Evolutionary conservation across 768 basidiomycete genomes (phyloP).

Genomic region (Amanita brunnescens): DNA sequence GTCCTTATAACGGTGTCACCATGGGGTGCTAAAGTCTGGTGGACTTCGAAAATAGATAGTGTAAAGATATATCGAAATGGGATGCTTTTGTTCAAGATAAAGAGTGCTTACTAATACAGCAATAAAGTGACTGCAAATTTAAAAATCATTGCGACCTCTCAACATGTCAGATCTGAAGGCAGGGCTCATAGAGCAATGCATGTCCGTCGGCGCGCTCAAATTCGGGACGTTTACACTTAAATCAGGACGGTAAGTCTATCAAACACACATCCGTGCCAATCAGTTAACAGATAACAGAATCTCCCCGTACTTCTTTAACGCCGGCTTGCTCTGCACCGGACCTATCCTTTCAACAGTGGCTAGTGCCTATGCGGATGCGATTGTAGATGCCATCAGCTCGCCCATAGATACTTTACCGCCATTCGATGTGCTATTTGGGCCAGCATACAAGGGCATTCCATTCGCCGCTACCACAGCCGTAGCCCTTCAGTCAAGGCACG

Average conservation of each 20-base stretch:
- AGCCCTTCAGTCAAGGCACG: constrained; percentile 58
- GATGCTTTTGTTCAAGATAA: too few relatives aligned
- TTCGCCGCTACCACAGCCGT: constrained; percentile 82
- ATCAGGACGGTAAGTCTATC: constrained; percentile 70
- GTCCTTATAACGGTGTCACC: constrained; percentile 13
- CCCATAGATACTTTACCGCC: constrained; percentile 24
- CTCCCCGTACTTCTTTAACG: constrained; percentile 98
- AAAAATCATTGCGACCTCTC: neutral
- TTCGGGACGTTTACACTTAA: constrained; percentile 93
- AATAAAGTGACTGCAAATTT: too few relatives aligned
- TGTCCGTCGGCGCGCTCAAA: constrained; percentile 66
- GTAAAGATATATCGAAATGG: too few relatives aligned
- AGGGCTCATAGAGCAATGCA: constrained; percentile 60
- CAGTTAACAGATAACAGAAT: constrained; percentile 32
- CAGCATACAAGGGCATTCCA: constrained; percentile 96
- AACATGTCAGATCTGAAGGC: constrained; percentile 7
- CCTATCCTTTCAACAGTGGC: constrained; percentile 71
- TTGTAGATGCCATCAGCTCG: constrained; percentile 41
- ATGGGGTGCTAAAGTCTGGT: neutral
- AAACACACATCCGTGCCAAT: constrained; percentile 1
- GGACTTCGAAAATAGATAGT: too few relatives aligned
- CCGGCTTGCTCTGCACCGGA: constrained; percentile 79
- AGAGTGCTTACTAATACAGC: too few relatives aligned
- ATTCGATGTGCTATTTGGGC: constrained; percentile 88
- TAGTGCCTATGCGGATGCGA: constrained; percentile 76